Conservation (phyloP, 1,139 yeast species). For the Meyerozyma smithsonii region DNA sequence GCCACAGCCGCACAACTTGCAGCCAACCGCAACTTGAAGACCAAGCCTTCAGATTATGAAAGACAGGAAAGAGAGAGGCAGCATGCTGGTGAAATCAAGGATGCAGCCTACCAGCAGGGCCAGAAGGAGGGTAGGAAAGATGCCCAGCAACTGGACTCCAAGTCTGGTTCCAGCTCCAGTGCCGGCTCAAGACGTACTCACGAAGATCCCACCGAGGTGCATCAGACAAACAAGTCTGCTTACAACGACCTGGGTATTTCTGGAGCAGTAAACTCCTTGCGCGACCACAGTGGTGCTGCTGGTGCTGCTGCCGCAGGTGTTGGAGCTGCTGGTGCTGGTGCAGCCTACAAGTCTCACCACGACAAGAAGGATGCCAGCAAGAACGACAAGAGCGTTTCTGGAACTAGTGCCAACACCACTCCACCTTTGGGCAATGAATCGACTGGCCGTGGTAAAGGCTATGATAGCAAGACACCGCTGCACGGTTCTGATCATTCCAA, state of each 20-base stretch:
- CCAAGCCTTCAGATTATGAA: conserved; percentile 26
- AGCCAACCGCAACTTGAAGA: conserved; percentile 22
- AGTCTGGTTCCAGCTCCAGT: not conserved
- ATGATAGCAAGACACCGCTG: not conserved
- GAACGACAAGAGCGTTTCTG: not conserved
- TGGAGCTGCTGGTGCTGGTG: not conserved
- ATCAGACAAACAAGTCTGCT: conserved; percentile 27
- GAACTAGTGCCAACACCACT: conserved; percentile 1
- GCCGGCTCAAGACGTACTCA: conserved; percentile 3
- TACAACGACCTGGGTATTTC: conserved; percentile 23
- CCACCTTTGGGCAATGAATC: not conserved
- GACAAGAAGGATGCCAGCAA: not conserved
- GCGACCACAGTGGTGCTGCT: not conserved
- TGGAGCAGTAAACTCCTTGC: conserved; percentile 2
- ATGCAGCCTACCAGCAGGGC: conserved; percentile 9
- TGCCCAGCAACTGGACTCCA: conserved; percentile 9
- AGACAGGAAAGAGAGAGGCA: conserved; percentile 11
- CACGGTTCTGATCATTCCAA: conserved; percentile 1
- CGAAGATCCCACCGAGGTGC: conserved; percentile 22
- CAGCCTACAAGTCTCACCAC: not conserved
- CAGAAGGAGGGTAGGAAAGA: conserved; percentile 16
- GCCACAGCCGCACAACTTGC: conserved; percentile 26
- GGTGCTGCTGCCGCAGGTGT: conserved; percentile 2
- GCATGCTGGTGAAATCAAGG: conserved; percentile 14
- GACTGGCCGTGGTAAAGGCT: not conserved